Percentiles rank a stretch among this genome's conserved stretches.
phyloP scores from a whole-genome alignment of 2,329 filamentous ascomycete species.

The Aphanoascus verrucosus region DNA sequence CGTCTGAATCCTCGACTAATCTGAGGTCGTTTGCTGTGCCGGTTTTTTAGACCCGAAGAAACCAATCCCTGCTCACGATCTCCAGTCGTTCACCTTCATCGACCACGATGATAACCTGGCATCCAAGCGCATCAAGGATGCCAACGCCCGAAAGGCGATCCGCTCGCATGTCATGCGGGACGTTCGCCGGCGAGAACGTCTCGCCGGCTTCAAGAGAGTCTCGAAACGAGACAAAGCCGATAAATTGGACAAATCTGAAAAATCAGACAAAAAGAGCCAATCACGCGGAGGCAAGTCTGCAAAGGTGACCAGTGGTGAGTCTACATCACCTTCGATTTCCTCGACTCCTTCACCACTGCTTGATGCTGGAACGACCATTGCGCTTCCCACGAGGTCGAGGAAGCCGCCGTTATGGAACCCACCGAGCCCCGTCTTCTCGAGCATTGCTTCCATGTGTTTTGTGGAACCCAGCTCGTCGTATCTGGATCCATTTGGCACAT shows the following conservation, averaged over 20 bases:
- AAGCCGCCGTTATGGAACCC: constrained; percentile 9
- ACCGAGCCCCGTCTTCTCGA: background rate
- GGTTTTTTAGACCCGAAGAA: constrained; percentile 18
- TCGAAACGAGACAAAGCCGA: constrained; percentile 21
- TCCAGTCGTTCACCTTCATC: constrained; percentile 32
- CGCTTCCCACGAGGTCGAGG: background rate
- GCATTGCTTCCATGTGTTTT: background rate
- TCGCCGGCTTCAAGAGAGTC: constrained; percentile 30
- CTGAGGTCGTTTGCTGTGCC: constrained; percentile 1
- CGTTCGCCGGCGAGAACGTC: constrained; percentile 32
- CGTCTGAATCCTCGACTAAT: background rate
- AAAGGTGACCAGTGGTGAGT: background rate
- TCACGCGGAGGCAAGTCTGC: background rate
- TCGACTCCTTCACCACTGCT: background rate
- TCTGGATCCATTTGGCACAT: constrained; percentile 8
- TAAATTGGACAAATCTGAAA: too few species aligned
- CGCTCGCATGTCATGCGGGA: constrained; percentile 37
- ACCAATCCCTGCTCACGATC: constrained; percentile 19
- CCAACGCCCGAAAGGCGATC: constrained; percentile 31
- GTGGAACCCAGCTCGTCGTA: background rate
- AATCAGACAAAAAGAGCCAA: constrained; percentile 4
- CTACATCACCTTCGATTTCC: background rate
- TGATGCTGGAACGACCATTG: background rate
- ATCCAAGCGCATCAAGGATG: constrained; percentile 31
- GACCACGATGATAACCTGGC: constrained; percentile 32